These are phyloP conservation scores for Meredithiella fracta DNA, from an alignment of 2,329 filamentous ascomycete species.

Conservation along the genomic window DNA sequence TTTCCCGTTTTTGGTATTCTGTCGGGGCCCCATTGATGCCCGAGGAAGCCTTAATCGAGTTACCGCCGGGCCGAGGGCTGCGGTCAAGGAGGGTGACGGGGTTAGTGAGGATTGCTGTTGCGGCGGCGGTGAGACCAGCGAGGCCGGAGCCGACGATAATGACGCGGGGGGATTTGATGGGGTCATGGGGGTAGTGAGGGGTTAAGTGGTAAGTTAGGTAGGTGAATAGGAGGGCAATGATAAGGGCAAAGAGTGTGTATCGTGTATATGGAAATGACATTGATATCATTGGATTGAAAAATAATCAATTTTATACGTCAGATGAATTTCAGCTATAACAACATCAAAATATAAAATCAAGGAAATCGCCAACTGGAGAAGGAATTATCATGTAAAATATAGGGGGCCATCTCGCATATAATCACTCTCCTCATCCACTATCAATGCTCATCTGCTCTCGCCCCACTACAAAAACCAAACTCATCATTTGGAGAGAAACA, in stretches of 20 bases:
- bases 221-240: not conserved
- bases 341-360: too few species aligned
- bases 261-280: too few species aligned
- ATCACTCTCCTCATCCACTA: too few species aligned
- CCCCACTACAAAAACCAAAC: too few species aligned
- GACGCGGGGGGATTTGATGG: constrained; percentile 22
- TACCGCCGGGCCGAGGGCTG: constrained; percentile 42
- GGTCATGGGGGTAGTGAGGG: not conserved
- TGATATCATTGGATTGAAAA: too few species aligned
- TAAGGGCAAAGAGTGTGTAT: not conserved
- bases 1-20: constrained; percentile 32
- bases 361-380: too few species aligned
- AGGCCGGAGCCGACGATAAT: constrained; percentile 50
- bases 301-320: too few species aligned
- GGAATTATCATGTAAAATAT: too few species aligned
- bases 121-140: constrained; percentile 43
- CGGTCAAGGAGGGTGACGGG: constrained; percentile 43
- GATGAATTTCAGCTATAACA: too few species aligned
- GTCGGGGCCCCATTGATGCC: constrained; percentile 49
- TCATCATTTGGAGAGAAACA: too few species aligned
- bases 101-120: constrained; percentile 35
- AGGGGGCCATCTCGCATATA: too few species aligned
- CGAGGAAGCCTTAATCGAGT: constrained; percentile 50
- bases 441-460: too few species aligned
- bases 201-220: not conserved